phyloP scores from a whole-genome alignment of 108 stramenopile species.

The Stephanodiscus minutulus region DNA sequence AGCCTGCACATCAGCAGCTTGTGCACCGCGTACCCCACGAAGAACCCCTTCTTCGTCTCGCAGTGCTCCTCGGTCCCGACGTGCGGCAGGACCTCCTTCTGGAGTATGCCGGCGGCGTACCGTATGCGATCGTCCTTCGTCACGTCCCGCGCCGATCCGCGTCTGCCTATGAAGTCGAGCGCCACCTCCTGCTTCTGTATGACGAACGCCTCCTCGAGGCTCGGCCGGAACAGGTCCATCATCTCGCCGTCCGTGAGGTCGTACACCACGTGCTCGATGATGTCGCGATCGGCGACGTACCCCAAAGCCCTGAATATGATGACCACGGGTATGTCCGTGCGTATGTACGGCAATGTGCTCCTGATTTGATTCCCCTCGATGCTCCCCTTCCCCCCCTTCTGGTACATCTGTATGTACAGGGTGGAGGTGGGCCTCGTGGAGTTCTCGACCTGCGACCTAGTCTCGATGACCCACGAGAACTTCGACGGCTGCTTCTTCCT shows the following conservation, averaged over 20 bases:
- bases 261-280: constrained; percentile 98
- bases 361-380: constrained; percentile 97
- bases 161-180: constrained; percentile 95
- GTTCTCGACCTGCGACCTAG: constrained; percentile 91
- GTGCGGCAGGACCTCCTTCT: constrained; percentile 97
- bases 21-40: constrained; percentile 98
- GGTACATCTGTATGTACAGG: constrained; percentile 97
- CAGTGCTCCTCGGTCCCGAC: constrained; percentile 97
- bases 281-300: constrained; percentile 92
- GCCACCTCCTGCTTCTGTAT: constrained; percentile 94
- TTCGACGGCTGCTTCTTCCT: constrained; percentile 96
- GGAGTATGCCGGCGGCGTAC: constrained; percentile 93
- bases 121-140: constrained; percentile 96
- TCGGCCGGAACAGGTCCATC: constrained; percentile 96
- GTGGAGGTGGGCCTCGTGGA: constrained; percentile 92
- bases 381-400: constrained; percentile 87
- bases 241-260: constrained; percentile 96
- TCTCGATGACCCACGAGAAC: constrained; percentile 96
- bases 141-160: constrained; percentile 91
- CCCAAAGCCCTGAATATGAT: constrained; percentile 98
- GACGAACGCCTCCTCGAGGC: constrained; percentile 94
- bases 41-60: constrained; percentile 99
- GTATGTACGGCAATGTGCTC: constrained; percentile 94
- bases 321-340: constrained; percentile 97
- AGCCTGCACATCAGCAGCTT: constrained; percentile 95